Evolutionary conservation across 2,329 filamentous ascomycete species (phyloP), one percentile per base, ranked within the genome.

Genomic region (Niveomyces coronatus): DNA sequence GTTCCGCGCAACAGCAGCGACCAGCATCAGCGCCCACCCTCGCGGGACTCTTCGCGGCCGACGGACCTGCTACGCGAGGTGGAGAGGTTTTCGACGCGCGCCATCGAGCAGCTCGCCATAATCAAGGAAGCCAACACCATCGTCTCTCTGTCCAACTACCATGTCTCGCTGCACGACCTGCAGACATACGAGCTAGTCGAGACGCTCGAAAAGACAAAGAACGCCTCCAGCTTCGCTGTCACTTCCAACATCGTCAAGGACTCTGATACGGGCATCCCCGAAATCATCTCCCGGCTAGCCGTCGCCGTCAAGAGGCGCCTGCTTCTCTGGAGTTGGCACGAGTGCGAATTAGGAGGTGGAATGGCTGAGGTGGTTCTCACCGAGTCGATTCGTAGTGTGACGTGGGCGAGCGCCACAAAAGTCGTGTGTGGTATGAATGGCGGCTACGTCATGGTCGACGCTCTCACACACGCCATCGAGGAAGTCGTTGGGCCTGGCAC

Each of bases 211-310:
- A 81, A 82, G 55, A 94, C 88, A 10, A 91, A 85, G 62, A 91
- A 91, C 49, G 89, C 91, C 11, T 81, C 80, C 3, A 80, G 81
- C 30, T 96, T 98, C 58, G 87, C 89, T 2, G 85, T 94, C 30
- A 95, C 88, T 2, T 94, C 86, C 45, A 94, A 96, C 58, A 93
- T 96, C 39, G 82, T 94, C 48, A 89, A 91, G 57, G 91, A 98
- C 58, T 65, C 79, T 5, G 76, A 77, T 35, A 94, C 86, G 0
- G 84, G 84, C 17, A 88, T 98, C 35, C 88, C 87, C 1, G 85
- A 89, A 48, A 93, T 98, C 40, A 88, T 96, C 47, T 94, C 86
- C 39, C 74, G 87, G 26, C 67, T 98, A 36, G 91, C 87, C 6
- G 89, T 98, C 9, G 87, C 87, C 4, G 85, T 95, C 23, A 96